phyloP scores from a whole-genome alignment of 2,329 filamentous ascomycete genomes.

The Clonostachys chloroleuca region DNA sequence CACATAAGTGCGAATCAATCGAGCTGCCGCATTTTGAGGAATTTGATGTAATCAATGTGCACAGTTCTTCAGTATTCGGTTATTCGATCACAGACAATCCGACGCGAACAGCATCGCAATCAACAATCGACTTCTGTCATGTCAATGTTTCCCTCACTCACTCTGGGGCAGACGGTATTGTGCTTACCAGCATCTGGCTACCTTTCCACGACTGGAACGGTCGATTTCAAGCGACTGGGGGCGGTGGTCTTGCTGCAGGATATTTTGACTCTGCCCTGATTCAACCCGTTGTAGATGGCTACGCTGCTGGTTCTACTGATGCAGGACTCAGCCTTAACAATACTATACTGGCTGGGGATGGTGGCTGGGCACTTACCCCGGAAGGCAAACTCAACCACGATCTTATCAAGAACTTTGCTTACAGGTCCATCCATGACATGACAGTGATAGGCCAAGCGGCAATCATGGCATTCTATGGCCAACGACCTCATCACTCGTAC shows the following conservation, averaged over 20 bases:
- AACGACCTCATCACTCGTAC: constrained; percentile 33
- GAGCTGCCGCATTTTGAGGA: too few relatives aligned
- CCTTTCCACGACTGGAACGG: constrained; percentile 35
- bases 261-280: constrained; percentile 39
- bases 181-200: constrained; percentile 25
- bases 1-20: too few relatives aligned
- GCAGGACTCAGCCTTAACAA: constrained; percentile 37
- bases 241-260: constrained; percentile 40
- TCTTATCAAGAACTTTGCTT: constrained; percentile 28
- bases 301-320: constrained; percentile 30
- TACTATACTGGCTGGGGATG: constrained; percentile 34
- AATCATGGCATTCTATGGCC: constrained; percentile 32
- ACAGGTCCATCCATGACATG: constrained; percentile 14
- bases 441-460: constrained; percentile 35
- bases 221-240: constrained; percentile 40
- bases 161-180: too few relatives aligned
- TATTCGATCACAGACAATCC: too few relatives aligned
- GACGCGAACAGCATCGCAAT: too few relatives aligned
- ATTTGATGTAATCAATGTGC: too few relatives aligned
- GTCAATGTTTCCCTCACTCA: too few relatives aligned
- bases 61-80: too few relatives aligned
- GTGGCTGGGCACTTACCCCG: constrained; percentile 45
- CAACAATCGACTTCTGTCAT: too few relatives aligned
- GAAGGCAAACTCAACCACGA: constrained; percentile 40
- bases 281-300: constrained; percentile 31